These are phyloP conservation scores for Jaltomata sinuosa DNA, from an alignment of 257 asterid species.

Conservation along the genomic window DNA sequence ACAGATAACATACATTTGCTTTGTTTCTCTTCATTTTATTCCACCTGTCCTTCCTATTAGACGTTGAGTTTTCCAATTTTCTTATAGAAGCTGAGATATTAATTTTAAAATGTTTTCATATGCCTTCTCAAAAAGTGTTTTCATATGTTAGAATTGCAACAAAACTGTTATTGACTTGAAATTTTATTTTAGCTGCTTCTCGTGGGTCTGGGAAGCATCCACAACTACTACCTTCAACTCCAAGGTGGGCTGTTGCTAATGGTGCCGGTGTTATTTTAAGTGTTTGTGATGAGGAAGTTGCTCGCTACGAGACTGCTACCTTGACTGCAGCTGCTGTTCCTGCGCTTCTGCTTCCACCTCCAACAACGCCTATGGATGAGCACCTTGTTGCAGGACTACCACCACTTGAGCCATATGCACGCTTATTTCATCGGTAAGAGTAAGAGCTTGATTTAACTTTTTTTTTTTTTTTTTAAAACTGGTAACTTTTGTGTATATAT, in stretches of 20 bases:
- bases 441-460: neutral
- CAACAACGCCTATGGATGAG: constrained; percentile 97
- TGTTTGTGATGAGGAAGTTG: constrained; percentile 97
- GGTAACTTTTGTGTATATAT: too few species aligned
- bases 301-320: constrained; percentile 93
- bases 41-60: neutral
- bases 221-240: constrained; percentile 91
- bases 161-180: neutral
- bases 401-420: constrained; percentile 98
- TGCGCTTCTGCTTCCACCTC: constrained; percentile 98
- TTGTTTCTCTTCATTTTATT: neutral
- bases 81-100: neutral
- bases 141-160: neutral
- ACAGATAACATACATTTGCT: neutral
- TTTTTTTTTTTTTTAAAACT: too few species aligned
- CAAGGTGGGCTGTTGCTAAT: constrained; percentile 99
- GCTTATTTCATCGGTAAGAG: constrained; percentile 76
- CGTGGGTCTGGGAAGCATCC: constrained; percentile 99
- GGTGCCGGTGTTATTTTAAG: constrained; percentile 99
- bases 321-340: constrained; percentile 98
- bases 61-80: neutral
- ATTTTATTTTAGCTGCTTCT: constrained; percentile 58
- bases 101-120: neutral
- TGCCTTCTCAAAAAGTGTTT: too few species aligned
- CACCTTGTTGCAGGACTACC: constrained; percentile 99